phyloP scores from a whole-genome alignment of 768 basidiomycete genomes.

The Leucocoprinus birnbaumii region DNA sequence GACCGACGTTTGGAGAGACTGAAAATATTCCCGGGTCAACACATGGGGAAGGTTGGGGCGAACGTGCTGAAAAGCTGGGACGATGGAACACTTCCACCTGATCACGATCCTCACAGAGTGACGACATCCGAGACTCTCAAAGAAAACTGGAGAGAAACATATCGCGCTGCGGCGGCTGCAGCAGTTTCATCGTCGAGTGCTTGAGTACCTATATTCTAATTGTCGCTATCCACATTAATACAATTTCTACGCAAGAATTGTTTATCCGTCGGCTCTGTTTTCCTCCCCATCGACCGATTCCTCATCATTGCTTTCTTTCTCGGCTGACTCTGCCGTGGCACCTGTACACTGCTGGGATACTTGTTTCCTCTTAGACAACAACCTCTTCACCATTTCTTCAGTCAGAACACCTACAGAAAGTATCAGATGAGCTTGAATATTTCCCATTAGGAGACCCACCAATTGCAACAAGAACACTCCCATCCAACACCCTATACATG shows the following conservation, averaged over 20 bases:
- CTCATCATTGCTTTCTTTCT: not conserved
- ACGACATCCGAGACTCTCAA: slow-evolving; percentile 36
- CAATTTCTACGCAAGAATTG: too few relatives aligned
- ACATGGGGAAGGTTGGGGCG: slow-evolving; percentile 71
- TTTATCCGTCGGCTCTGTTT: too few relatives aligned
- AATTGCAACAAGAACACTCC: slow-evolving; percentile 69
- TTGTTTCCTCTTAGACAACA: slow-evolving; percentile 21
- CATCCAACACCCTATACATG: slow-evolving; percentile 77
- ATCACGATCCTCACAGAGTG: slow-evolving; percentile 39
- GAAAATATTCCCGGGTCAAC: slow-evolving; percentile 79
- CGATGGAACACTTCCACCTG: slow-evolving; percentile 63
- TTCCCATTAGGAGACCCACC: slow-evolving; percentile 37
- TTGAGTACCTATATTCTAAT: slow-evolving; percentile 3
- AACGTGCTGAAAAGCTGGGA: slow-evolving; percentile 86
- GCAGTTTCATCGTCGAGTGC: slow-evolving; percentile 10
- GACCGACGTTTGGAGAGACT: slow-evolving; percentile 85
- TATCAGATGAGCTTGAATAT: not conserved
- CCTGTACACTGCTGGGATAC: slow-evolving; percentile 9
- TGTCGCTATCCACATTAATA: not conserved
- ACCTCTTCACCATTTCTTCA: slow-evolving; percentile 56
- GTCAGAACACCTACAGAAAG: slow-evolving; percentile 55
- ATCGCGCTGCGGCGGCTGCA: slow-evolving; percentile 11
- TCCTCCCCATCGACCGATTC: too few relatives aligned
- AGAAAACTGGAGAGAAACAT: slow-evolving; percentile 27
- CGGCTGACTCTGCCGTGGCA: slow-evolving; percentile 4